Conservation (phyloP, 495 filamentous ascomycete species). For the Penicillium samsonianum region DNA sequence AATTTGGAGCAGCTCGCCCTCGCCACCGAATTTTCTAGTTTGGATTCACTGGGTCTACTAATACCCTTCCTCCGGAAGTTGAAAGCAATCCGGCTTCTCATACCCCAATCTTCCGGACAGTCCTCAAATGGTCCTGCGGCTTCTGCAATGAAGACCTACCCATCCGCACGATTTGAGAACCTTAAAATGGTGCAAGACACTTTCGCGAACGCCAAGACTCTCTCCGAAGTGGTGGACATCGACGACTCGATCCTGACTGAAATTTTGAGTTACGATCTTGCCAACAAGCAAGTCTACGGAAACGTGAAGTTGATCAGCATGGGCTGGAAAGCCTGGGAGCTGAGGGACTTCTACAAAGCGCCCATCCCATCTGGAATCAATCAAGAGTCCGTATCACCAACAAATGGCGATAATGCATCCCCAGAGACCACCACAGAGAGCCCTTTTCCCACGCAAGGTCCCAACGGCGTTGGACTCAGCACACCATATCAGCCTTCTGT, state of each 20-base stretch:
- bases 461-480: background rate
- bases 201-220: conserved; percentile 23
- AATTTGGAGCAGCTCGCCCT: conserved; percentile 60
- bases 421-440: conserved; percentile 2
- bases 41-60: conserved; percentile 46
- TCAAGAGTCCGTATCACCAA: conserved; percentile 18
- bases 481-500: background rate
- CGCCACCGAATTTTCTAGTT: conserved; percentile 45
- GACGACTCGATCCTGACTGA: conserved; percentile 39
- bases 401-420: conserved; percentile 3
- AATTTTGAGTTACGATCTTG: conserved; percentile 36
- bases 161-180: background rate
- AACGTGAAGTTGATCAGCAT: conserved; percentile 42
- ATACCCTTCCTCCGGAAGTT: conserved; percentile 53
- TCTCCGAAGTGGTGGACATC: conserved; percentile 40
- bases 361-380: conserved; percentile 10
- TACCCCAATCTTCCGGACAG: conserved; percentile 31
- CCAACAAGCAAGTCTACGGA: conserved; percentile 37
- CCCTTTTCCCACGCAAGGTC: background rate
- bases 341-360: conserved; percentile 40
- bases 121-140: conserved; percentile 6
- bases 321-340: conserved; percentile 43
- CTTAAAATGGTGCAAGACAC: conserved; percentile 12
- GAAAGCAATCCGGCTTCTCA: conserved; percentile 44
- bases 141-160: background rate